Conservation (phyloP, 2,329 filamentous ascomycete species). For the Botryotinia globosa region DNA sequence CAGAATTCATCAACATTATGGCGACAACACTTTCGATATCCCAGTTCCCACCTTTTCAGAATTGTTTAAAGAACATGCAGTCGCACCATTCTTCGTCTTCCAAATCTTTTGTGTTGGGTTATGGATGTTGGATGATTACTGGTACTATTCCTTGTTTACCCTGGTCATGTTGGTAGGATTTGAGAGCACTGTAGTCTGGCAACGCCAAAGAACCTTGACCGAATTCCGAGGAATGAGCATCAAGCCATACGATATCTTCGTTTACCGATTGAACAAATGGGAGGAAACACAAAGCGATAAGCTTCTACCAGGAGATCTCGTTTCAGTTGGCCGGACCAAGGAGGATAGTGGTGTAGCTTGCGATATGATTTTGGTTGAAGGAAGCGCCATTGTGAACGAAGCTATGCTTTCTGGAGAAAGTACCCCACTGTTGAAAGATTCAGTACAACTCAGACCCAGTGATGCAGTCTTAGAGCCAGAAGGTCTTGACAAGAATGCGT, state of each 20-base stretch:
- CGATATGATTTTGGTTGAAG: slow-evolving; percentile 93
- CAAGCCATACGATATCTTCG: slow-evolving; percentile 94
- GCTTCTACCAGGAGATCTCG: slow-evolving; percentile 87
- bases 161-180: slow-evolving; percentile 98
- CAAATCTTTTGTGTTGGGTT: slow-evolving; percentile 97
- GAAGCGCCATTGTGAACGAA: slow-evolving; percentile 96
- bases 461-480: slow-evolving; percentile 82
- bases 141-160: slow-evolving; percentile 99
- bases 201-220: slow-evolving; percentile 89
- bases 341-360: slow-evolving; percentile 96
- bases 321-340: slow-evolving; percentile 89
- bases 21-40: slow-evolving; percentile 94
- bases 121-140: slow-evolving; percentile 99
- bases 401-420: slow-evolving; percentile 99
- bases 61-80: slow-evolving; percentile 96
- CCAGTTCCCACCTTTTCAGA: slow-evolving; percentile 94
- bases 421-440: slow-evolving; percentile 94
- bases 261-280: slow-evolving; percentile 86
- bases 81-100: slow-evolving; percentile 98
- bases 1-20: slow-evolving; percentile 86
- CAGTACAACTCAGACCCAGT: slow-evolving; percentile 80
- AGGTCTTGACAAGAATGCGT: slow-evolving; percentile 92
- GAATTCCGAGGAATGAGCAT: slow-evolving; percentile 99
- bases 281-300: slow-evolving; percentile 84
- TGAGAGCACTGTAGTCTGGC: slow-evolving; percentile 98